These are phyloP conservation scores for Ceratobasidium sp. DNA, from an alignment of 1,284 basidiomycete genomes.

Conservation along the genomic window DNA sequence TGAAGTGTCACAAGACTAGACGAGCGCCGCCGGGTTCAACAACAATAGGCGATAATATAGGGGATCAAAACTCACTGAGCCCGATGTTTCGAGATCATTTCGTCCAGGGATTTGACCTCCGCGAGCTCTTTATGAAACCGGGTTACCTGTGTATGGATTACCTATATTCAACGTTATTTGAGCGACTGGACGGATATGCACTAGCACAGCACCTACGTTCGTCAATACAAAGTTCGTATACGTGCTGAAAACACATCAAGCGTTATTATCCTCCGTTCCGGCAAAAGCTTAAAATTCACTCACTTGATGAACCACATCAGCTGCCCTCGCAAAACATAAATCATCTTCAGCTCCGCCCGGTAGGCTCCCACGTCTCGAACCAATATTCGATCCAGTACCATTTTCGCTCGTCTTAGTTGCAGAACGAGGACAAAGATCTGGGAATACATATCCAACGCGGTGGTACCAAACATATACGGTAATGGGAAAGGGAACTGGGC, in stretches of 20 bases:
- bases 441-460: conserved; percentile 68
- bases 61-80: conserved; percentile 67
- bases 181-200: background rate
- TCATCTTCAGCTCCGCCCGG: conserved; percentile 65
- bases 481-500: conserved; percentile 73
- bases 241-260: conserved; percentile 61
- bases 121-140: conserved; percentile 67
- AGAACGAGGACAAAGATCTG: conserved; percentile 81
- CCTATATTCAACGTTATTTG: conserved; percentile 58
- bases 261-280: background rate
- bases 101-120: conserved; percentile 73
- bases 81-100: conserved; percentile 77
- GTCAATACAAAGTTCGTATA: conserved; percentile 78
- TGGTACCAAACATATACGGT: conserved; percentile 78
- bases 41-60: background rate
- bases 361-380: conserved; percentile 60
- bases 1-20: conserved; percentile 71
- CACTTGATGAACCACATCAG: conserved; percentile 87
- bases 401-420: conserved; percentile 78
- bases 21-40: conserved; percentile 26
- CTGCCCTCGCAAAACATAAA: conserved; percentile 78
- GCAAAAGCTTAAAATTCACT: conserved; percentile 51
- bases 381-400: conserved; percentile 72
- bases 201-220: conserved; percentile 63
- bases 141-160: conserved; percentile 70